Base-by-base conservation (phyloP, 371 early-diverging fungal genomes). In the Rhizopus stolonifer region DNA sequence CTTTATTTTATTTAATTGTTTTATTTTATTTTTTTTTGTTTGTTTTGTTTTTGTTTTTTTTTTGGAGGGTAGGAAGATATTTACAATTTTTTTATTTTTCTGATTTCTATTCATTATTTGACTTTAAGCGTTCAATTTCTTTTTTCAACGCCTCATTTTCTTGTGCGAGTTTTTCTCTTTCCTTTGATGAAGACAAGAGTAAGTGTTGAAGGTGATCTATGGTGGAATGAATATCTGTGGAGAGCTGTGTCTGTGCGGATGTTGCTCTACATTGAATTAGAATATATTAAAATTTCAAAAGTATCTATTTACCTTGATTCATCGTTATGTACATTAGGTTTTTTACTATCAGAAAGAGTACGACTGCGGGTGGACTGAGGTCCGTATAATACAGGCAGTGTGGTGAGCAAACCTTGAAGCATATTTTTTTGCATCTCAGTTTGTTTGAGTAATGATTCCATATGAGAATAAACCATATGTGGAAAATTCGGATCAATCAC, bases 131-230 rank as follows among this genome's bases (percentile, higher is more conserved):
- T 13, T 65, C 65, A 7, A 65, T 31, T 53, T 65, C 65, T 44
- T 39, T 45, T 47, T 44, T 52, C 26, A 65, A 39, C 0, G 40
- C 42, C 34, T 65, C 65, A 11, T 65, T 65, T 47, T 65, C 65
- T n/a, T 36, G 32, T 10, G 26, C 17, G 10, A 65, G 21, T 39
- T 34, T 56, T 31, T 65, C 65, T 29, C 50, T 60, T 34, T 65
- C 65, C 46, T 60, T 65, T 13, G 36, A 49, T 15, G 65, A 57
- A 2, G 14, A 10, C 3, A 60, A 9, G 19, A 65, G 25, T 1
- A 65, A 21, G 4, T 60, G 58, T 14, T 65, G 65, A 7, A 65
- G 49, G 32, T 60, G 60, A 26, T 65, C 65, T n/a, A 60, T 54
- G 1, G 60, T 65, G 1, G 42, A 11, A 19, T 43, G 34, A 2